Evolutionary conservation across 2,329 filamentous ascomycete species (phyloP).

Genomic region (Venturia effusa): DNA sequence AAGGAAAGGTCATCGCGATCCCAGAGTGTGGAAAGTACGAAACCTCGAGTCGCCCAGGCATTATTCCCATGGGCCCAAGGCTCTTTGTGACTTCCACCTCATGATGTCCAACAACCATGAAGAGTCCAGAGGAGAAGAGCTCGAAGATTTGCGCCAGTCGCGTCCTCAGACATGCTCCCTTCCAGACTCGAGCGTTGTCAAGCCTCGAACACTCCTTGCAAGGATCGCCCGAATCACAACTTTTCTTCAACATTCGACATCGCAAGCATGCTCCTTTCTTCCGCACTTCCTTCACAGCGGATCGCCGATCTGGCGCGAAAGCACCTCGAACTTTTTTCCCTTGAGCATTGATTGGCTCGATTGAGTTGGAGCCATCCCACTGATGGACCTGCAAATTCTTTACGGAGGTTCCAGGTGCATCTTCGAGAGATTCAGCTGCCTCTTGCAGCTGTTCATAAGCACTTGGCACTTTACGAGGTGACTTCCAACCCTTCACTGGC

Average conservation of each 20-base stretch:
- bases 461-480: not conserved
- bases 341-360: not conserved
- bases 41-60: slow-evolving; percentile 42
- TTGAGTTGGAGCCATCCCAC: not conserved
- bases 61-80: slow-evolving; percentile 36
- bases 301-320: slow-evolving; percentile 45
- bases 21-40: slow-evolving; percentile 37
- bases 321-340: slow-evolving; percentile 39
- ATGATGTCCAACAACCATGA: slow-evolving; percentile 41
- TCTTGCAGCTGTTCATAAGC: not conserved
- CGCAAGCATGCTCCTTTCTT: slow-evolving; percentile 51
- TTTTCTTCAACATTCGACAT: slow-evolving; percentile 55
- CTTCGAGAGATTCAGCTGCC: not conserved
- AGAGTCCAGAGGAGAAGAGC: slow-evolving; percentile 46
- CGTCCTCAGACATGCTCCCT: slow-evolving; percentile 47
- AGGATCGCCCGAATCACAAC: slow-evolving; percentile 49
- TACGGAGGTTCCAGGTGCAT: not conserved
- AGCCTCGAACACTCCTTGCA: slow-evolving; percentile 48
- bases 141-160: slow-evolving; percentile 48
- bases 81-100: slow-evolving; percentile 38
- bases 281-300: slow-evolving; percentile 48
- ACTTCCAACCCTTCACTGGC: not conserved
- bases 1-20: slow-evolving; percentile 37
- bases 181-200: slow-evolving; percentile 51
- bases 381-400: not conserved